These are phyloP conservation scores for Fomitopsis schrenkii DNA, from an alignment of 1,284 basidiomycete species.

Conservation along the genomic window DNA sequence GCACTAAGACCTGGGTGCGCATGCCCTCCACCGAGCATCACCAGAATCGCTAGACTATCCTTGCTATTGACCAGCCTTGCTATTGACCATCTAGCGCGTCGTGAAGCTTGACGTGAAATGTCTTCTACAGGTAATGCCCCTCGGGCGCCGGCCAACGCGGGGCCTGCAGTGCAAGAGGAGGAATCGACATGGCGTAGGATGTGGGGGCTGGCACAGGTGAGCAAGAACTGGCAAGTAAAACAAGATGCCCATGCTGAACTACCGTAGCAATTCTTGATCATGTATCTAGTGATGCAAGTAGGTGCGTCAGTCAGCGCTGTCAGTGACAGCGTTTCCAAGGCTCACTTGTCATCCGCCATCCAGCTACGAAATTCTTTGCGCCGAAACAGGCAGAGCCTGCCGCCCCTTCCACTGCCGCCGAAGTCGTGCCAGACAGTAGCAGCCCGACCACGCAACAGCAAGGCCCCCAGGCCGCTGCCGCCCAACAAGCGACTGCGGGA, in stretches of 20 bases:
- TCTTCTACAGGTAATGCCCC: background rate
- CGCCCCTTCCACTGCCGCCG: slow-evolving; percentile 15
- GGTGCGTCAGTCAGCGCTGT: background rate
- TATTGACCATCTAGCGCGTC: background rate
- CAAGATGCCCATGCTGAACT: background rate
- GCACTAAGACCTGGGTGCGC: no score
- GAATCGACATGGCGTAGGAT: background rate
- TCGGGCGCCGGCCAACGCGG: background rate
- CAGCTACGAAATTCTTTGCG: slow-evolving; percentile 5
- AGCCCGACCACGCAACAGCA: slow-evolving; percentile 12
- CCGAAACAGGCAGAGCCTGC: background rate
- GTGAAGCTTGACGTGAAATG: background rate
- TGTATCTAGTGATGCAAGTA: slow-evolving; percentile 5
- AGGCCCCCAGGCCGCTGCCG: slow-evolving; percentile 46
- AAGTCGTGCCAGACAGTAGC: slow-evolving; percentile 13
- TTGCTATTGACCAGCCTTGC: no score
- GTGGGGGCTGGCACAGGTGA: slow-evolving; percentile 2
- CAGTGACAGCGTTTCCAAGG: no score
- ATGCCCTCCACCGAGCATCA: no score
- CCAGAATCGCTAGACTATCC: no score
- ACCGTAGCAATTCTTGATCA: slow-evolving; percentile 1
- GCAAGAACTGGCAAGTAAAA: background rate
- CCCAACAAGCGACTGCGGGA: slow-evolving; percentile 45
- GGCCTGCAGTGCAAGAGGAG: background rate
- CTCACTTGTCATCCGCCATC: background rate